Base-by-base conservation (phyloP, 179 eudicot genomes). In the Silene vulgaris region DNA sequence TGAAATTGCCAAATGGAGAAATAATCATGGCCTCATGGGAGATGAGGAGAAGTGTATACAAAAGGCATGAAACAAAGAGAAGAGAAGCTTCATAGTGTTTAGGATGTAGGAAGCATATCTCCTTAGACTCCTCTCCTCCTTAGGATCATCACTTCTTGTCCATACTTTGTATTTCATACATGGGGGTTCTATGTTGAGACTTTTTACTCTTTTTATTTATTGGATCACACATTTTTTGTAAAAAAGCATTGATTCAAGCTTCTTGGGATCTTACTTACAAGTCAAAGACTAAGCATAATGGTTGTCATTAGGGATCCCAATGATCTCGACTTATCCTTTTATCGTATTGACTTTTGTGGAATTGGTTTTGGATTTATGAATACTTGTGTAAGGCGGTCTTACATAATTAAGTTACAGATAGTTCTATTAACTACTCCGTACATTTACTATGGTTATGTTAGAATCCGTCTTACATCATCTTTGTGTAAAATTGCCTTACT, bases 31-130 rank as follows among this genome's bases (percentile, higher is more conserved):
- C 37, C 32, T 70, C 21, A 63, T 54, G 57, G 66, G 56, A 54
- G 45, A 52, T 35, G 40, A 35, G 6, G 1, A 67, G 78, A 67
- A 16, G 11, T 40, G 48, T 40, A 40, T 40, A 40, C 48, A 59
- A 76, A 28, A 65, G 29, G n/a, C 0, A 8, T 40, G 45, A 19
- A 16, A 60, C 8, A 17, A 23, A 70, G 14, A 52, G 21, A 48
- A 72, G 60, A 73, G 61, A 30, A 65, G 32, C 16, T 73, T 65
- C 76, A 72, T 78, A 40, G 73, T 76, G 80, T 78, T 78, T 5
- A 73, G 40, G 48, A 32, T 54, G 30, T 0, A 73, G 80, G 80
- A 71, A 72, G 73, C 80, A 73, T 19, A 78, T 78, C 76, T 50
- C 72, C 40, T 50, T 72, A 21, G 57, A 52, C 16, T 72, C 65